Evolutionary conservation across 2,329 filamentous ascomycete genomes (phyloP).

Genomic region (Pestalotiopsis fici): DNA sequence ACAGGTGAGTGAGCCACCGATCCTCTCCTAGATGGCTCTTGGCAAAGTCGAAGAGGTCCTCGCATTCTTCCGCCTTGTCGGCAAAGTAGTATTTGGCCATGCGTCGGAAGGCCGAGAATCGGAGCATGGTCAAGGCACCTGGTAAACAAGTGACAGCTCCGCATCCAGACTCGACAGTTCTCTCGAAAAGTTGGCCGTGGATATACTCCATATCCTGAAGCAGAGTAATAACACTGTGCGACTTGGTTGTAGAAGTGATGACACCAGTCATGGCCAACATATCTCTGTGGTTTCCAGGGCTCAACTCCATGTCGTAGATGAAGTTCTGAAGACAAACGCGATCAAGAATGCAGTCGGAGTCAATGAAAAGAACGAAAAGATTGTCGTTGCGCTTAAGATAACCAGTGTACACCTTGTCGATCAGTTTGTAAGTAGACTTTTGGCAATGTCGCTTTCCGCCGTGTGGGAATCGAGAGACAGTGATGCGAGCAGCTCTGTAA

Average conservation of each 20-base stretch:
- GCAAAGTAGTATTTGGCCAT: constrained; percentile 99
- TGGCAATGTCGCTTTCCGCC: constrained; percentile 94
- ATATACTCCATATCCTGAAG: constrained; percentile 98
- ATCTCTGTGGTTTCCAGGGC: constrained; percentile 85
- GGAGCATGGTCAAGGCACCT: constrained; percentile 91
- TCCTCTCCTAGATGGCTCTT: constrained; percentile 96
- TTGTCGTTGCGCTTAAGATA: constrained; percentile 89
- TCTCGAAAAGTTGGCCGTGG: constrained; percentile 93
- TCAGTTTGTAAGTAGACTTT: constrained; percentile 88
- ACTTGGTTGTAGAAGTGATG: constrained; percentile 90
- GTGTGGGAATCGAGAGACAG: constrained; percentile 88
- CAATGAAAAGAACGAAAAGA: constrained; percentile 93
- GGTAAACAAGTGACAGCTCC: constrained; percentile 94
- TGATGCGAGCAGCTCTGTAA: constrained; percentile 82
- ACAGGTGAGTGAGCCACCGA: constrained; percentile 94
- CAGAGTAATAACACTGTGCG: constrained; percentile 85
- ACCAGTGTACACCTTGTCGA: constrained; percentile 86
- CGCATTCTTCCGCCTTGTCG: constrained; percentile 92
- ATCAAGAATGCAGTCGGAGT: constrained; percentile 95
- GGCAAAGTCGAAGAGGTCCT: constrained; percentile 94
- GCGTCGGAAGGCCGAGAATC: constrained; percentile 91
- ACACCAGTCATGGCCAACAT: constrained; percentile 98
- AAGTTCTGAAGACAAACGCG: constrained; percentile 93
- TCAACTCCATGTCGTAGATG: constrained; percentile 97
- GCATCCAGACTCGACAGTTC: constrained; percentile 91